Percentiles rank a stretch among this genome's conserved stretches.
Conservation (phyloP, 2,329 filamentous ascomycete species). For the Hymenoscyphus infarciens region DNA sequence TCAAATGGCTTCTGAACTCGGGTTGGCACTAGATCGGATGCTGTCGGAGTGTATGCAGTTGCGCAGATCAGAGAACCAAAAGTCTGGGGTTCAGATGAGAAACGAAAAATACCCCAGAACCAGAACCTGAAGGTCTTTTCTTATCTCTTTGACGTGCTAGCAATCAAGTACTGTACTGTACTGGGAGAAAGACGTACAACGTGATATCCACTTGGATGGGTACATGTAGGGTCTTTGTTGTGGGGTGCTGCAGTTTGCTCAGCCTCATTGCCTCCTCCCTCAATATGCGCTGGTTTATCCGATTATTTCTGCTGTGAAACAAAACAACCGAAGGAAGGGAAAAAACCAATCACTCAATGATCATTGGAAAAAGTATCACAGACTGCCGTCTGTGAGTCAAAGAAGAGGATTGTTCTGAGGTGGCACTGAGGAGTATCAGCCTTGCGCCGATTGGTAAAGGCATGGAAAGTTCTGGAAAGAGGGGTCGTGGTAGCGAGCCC, state of each 20-base stretch:
- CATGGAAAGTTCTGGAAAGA: slow-evolving; percentile 23
- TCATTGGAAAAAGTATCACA: neutral
- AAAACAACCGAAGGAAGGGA: neutral
- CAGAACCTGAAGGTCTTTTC: too few relatives aligned
- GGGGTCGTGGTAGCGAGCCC: neutral
- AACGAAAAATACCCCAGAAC: too few relatives aligned
- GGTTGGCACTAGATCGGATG: too few relatives aligned
- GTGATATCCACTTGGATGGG: neutral
- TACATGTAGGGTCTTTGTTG: slow-evolving; percentile 9
- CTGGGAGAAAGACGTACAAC: neutral
- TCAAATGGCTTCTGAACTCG: neutral
- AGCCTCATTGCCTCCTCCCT: neutral
- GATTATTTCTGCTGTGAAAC: neutral
- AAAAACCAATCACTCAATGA: neutral
- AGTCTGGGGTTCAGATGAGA: too few relatives aligned
- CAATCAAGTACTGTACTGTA: neutral
- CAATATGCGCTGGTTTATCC: neutral
- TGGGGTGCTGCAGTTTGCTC: slow-evolving; percentile 4
- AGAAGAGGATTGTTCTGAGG: neutral
- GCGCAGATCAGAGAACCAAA: too few relatives aligned
- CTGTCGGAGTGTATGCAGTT: too few relatives aligned
- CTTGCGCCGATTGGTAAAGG: slow-evolving; percentile 12
- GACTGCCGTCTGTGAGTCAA: neutral
- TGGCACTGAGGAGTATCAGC: slow-evolving; percentile 13
- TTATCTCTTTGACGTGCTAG: neutral